Conservation (phyloP, 768 basidiomycete species). For the Chalciporus sphaerocephalus region DNA sequence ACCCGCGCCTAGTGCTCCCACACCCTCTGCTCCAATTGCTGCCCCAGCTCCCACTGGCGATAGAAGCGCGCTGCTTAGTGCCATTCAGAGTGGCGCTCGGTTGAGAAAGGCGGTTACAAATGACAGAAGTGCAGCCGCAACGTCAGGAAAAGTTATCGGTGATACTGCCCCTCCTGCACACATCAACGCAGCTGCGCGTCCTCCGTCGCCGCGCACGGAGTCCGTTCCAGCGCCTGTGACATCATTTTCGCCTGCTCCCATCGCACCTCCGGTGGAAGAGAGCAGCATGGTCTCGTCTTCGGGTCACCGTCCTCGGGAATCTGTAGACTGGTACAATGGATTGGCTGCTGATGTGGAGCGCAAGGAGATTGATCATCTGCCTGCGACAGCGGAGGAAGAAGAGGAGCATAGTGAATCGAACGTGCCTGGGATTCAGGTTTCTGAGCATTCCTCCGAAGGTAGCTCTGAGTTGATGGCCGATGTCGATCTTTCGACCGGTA, state of each 20-base stretch:
- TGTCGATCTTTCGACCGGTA: slow-evolving; percentile 63
- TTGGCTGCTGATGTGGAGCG: slow-evolving; percentile 65
- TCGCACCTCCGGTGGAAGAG: slow-evolving; percentile 15
- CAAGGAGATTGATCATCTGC: slow-evolving; percentile 40
- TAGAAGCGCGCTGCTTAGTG: slow-evolving; percentile 61
- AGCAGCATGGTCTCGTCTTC: slow-evolving; percentile 9
- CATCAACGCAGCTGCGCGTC: slow-evolving; percentile 47
- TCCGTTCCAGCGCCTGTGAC: not conserved
- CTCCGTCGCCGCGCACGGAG: slow-evolving; percentile 28
- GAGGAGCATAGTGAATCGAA: slow-evolving; percentile 44
- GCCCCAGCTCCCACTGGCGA: slow-evolving; percentile 46
- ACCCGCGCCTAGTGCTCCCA: slow-evolving; percentile 12
- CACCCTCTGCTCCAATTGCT: slow-evolving; percentile 25
- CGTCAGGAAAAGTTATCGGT: slow-evolving; percentile 77
- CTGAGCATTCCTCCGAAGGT: slow-evolving; percentile 40
- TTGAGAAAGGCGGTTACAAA: slow-evolving; percentile 76
- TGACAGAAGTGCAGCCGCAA: slow-evolving; percentile 69
- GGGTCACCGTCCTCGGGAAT: slow-evolving; percentile 56
- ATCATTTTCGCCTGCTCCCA: slow-evolving; percentile 19
- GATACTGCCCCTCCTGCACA: slow-evolving; percentile 68
- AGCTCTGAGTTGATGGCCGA: slow-evolving; percentile 59
- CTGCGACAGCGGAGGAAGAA: slow-evolving; percentile 56
- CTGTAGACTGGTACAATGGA: slow-evolving; percentile 88
- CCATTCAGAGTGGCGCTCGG: slow-evolving; percentile 74
- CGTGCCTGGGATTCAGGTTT: slow-evolving; percentile 57